Percentiles rank a stretch among this genome's conserved stretches.
phyloP scores from a whole-genome alignment of 1,284 basidiomycete genomes.

The Lignosus rhinocerotis region DNA sequence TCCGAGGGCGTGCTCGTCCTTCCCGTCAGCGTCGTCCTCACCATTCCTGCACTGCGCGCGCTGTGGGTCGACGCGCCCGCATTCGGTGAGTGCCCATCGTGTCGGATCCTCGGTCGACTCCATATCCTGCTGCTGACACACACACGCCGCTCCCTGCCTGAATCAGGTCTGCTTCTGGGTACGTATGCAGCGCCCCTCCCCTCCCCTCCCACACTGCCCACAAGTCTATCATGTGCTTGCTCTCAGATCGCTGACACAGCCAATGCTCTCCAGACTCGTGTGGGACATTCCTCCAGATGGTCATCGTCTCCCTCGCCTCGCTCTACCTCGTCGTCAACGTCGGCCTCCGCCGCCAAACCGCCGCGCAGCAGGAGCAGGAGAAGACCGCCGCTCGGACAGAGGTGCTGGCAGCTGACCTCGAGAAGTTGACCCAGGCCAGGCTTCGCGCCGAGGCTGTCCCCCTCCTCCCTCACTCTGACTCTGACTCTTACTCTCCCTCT shows the following conservation, averaged over 20 bases:
- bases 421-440: conserved; percentile 2
- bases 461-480: too few relatives aligned
- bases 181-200: not conserved
- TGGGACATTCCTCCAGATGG: conserved; percentile 21
- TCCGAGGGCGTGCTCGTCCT: conserved; percentile 22
- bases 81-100: conserved; percentile 15
- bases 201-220: too few relatives aligned
- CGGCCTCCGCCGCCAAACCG: conserved; percentile 12
- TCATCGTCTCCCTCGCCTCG: conserved; percentile 22
- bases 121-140: not conserved
- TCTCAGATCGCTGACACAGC: not conserved
- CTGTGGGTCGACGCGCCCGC: conserved; percentile 23
- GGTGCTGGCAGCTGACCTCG: not conserved
- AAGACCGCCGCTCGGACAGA: not conserved
- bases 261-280: conserved; percentile 10
- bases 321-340: conserved; percentile 21
- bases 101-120: not conserved
- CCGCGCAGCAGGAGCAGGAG: not conserved
- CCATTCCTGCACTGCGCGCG: conserved; percentile 23
- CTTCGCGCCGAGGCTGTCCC: not conserved
- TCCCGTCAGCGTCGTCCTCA: conserved; percentile 22
- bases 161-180: conserved; percentile 21
- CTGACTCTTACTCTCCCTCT: too few relatives aligned
- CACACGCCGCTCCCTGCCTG: not conserved
- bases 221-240: not conserved